phyloP scores from a whole-genome alignment of 2,329 filamentous ascomycete genomes.

The Torrubiellomyces zombiae region DNA sequence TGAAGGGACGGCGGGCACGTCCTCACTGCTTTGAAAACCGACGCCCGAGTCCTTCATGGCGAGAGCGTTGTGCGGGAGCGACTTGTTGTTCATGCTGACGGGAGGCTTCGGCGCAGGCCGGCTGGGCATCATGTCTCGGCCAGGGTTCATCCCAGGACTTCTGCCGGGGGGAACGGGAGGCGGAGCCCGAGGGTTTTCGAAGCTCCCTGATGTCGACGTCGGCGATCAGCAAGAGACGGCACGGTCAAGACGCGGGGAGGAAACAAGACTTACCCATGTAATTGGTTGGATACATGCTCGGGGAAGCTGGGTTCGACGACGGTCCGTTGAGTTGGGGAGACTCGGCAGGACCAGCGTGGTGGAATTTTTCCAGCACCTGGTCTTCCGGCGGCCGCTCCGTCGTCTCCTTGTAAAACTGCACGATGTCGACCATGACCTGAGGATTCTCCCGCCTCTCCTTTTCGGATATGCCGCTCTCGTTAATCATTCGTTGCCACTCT shows the following conservation, averaged over 20 bases:
- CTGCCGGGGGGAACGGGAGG: conserved; percentile 61
- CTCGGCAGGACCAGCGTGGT: conserved; percentile 55
- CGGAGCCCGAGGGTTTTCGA: conserved; percentile 88
- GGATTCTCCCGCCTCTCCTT: conserved; percentile 92
- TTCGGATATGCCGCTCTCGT: conserved; percentile 90
- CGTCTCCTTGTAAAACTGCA: conserved; percentile 94
- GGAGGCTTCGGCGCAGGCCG: conserved; percentile 84
- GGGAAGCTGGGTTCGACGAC: conserved; percentile 28
- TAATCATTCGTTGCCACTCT: conserved; percentile 92
- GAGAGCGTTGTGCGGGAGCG: conserved; percentile 33
- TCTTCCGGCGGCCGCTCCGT: conserved; percentile 67
- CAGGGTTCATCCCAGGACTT: conserved; percentile 21
- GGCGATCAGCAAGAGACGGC: not conserved
- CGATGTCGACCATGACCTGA: conserved; percentile 86
- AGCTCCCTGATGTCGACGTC: conserved; percentile 44
- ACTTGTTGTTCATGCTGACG: conserved; percentile 38
- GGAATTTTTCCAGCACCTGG: conserved; percentile 89
- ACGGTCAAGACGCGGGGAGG: conserved; percentile 20
- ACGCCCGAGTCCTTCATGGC: conserved; percentile 46
- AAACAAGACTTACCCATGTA: conserved; percentile 48
- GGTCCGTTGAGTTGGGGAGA: conserved; percentile 26
- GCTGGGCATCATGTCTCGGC: conserved; percentile 51
- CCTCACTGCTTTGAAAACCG: conserved; percentile 39
- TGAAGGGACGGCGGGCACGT: conserved; percentile 27
- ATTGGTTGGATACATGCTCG: conserved; percentile 35